These are phyloP conservation scores for Eucommia ulmoides DNA, from an alignment of 257 asterid genomes.

Conservation along the genomic window DNA sequence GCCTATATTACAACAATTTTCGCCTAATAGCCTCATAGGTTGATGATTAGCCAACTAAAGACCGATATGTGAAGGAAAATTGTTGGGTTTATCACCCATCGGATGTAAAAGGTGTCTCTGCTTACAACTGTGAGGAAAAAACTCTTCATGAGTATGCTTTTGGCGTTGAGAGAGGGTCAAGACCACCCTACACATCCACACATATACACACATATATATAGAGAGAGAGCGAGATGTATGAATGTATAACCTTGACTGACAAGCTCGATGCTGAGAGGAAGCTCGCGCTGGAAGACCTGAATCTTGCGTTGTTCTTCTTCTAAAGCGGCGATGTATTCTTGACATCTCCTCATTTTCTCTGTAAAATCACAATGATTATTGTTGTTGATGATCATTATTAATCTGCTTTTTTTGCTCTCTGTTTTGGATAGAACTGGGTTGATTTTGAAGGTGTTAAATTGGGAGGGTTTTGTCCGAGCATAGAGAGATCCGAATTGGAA, in stretches of 20 bases:
- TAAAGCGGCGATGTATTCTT: slow-evolving; percentile 44
- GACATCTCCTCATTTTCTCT: slow-evolving; percentile 46
- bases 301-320: slow-evolving; percentile 76
- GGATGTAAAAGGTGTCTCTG: too few species aligned
- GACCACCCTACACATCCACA: too few species aligned
- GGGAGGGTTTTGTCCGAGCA: slow-evolving; percentile 22
- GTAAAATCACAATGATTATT: slow-evolving; percentile 19
- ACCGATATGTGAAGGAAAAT: background rate
- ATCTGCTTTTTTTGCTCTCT: background rate
- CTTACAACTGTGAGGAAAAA: too few species aligned
- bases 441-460: slow-evolving; percentile 7
- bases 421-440: background rate
- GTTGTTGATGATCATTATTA: slow-evolving; percentile 21
- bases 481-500: slow-evolving; percentile 33
- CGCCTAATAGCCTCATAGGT: background rate
- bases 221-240: too few species aligned
- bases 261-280: slow-evolving; percentile 86
- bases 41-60: background rate
- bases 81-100: too few species aligned
- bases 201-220: too few species aligned
- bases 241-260: slow-evolving; percentile 95
- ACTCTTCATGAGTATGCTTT: too few species aligned
- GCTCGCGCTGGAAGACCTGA: slow-evolving; percentile 88
- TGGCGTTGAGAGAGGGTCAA: too few species aligned
- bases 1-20: background rate